phyloP scores from a whole-genome alignment of 306 rosid species.

The Cicer yamashitae region DNA sequence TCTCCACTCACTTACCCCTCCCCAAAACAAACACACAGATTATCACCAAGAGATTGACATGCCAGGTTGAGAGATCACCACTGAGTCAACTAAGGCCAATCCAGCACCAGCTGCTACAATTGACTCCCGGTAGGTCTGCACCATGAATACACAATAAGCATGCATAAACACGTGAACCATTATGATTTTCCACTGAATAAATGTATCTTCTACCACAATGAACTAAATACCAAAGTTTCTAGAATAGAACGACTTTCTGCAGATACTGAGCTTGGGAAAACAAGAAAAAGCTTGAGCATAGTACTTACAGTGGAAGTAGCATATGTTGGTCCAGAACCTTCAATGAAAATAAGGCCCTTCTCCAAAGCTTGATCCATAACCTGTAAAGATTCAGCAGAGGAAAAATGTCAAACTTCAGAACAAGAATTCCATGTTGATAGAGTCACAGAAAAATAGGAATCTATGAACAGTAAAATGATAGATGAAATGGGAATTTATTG shows the following conservation, averaged over 20 bases:
- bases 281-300: slow-evolving; percentile 36
- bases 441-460: no score
- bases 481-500: no score
- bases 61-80: slow-evolving; percentile 82
- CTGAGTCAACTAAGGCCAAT: slow-evolving; percentile 82
- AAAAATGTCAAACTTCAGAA: slow-evolving; percentile 31
- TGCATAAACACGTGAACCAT: slow-evolving; percentile 21
- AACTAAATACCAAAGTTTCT: slow-evolving; percentile 16
- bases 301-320: slow-evolving; percentile 81
- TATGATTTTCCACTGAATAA: slow-evolving; percentile 16
- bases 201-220: slow-evolving; percentile 10
- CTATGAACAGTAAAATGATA: no score
- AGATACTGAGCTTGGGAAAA: slow-evolving; percentile 31
- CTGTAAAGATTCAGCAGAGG: slow-evolving; percentile 48
- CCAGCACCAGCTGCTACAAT: slow-evolving; percentile 88
- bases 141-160: slow-evolving; percentile 53
- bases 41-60: slow-evolving; percentile 57
- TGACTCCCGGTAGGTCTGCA: slow-evolving; percentile 93
- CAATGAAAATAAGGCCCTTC: slow-evolving; percentile 74
- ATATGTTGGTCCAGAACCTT: slow-evolving; percentile 93
- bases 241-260: slow-evolving; percentile 28
- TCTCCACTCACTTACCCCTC: slow-evolving; percentile 49
- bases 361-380: slow-evolving; percentile 78
- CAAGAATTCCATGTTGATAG: background rate
- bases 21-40: slow-evolving; percentile 49